Conservation (phyloP, 2,329 filamentous ascomycete genomes). For the Beauveria rudraprayagi region DNA sequence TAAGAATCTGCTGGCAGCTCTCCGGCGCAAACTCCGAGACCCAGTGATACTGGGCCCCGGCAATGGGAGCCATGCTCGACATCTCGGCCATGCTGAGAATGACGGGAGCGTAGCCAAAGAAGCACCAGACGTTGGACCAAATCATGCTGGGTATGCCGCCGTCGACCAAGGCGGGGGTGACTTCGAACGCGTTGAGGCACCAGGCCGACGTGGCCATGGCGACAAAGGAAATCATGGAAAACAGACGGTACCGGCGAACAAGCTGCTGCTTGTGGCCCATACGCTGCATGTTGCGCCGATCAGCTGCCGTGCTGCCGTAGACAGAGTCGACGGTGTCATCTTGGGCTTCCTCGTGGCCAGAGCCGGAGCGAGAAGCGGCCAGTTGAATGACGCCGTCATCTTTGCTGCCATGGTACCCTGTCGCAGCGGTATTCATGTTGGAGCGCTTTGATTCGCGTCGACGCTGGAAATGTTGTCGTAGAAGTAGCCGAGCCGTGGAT, state of each 20-base stretch:
- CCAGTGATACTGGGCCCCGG: slow-evolving; percentile 18
- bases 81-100: slow-evolving; percentile 17
- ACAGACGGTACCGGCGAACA: slow-evolving; percentile 8
- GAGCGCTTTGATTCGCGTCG: not conserved
- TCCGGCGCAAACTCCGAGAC: slow-evolving; percentile 14
- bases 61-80: slow-evolving; percentile 16
- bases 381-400: not conserved
- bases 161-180: slow-evolving; percentile 9
- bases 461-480: not conserved
- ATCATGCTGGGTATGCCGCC: slow-evolving; percentile 10
- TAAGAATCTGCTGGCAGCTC: slow-evolving; percentile 8
- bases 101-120: slow-evolving; percentile 6
- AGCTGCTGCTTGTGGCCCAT: slow-evolving; percentile 10
- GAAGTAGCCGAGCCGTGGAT: not conserved
- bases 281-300: slow-evolving; percentile 5
- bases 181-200: not conserved
- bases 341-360: not conserved
- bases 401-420: not conserved
- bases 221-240: slow-evolving; percentile 11
- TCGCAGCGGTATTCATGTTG: not conserved
- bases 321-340: not conserved
- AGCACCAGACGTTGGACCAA: slow-evolving; percentile 9
- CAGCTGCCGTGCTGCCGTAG: slow-evolving; percentile 1
- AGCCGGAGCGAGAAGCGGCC: not conserved
- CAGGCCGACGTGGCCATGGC: slow-evolving; percentile 7